Conservation (phyloP, 179 eudicot species). For the Carnegiea gigantea region DNA sequence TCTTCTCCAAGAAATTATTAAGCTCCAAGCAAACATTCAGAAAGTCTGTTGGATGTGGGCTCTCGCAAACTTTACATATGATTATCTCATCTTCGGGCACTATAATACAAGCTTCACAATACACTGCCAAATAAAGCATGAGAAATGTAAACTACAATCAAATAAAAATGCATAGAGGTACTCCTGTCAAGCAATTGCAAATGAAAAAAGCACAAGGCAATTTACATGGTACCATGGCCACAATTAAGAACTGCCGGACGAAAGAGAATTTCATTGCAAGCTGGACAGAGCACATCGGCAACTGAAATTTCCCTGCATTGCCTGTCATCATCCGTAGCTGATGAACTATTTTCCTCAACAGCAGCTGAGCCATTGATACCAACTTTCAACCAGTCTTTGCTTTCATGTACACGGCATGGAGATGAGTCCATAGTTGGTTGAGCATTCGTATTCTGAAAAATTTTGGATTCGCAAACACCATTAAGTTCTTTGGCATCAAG, state of each 20-base stretch:
- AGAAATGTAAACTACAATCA: conserved; percentile 2
- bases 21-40: conserved; percentile 64
- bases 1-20: conserved; percentile 57
- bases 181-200: neutral
- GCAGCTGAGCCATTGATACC: conserved; percentile 16
- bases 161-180: neutral
- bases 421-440: conserved; percentile 17
- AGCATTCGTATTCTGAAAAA: conserved; percentile 15
- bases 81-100: conserved; percentile 38
- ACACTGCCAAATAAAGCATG: conserved; percentile 39
- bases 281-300: conserved; percentile 51
- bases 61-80: conserved; percentile 59
- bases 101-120: conserved; percentile 60
- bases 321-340: conserved; percentile 6
- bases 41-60: conserved; percentile 57
- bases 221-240: conserved; percentile 66
- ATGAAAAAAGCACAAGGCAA: conserved; percentile 3
- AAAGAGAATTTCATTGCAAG: conserved; percentile 58
- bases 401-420: conserved; percentile 18
- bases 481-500: conserved; percentile 31
- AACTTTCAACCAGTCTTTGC: conserved; percentile 12
- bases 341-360: conserved; percentile 17
- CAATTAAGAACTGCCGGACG: conserved; percentile 78
- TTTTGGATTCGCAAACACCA: conserved; percentile 13
- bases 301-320: conserved; percentile 34